Evolutionary conservation across 2,329 filamentous ascomycete species (phyloP).

Genomic region (Neoarthrinium moseri): DNA sequence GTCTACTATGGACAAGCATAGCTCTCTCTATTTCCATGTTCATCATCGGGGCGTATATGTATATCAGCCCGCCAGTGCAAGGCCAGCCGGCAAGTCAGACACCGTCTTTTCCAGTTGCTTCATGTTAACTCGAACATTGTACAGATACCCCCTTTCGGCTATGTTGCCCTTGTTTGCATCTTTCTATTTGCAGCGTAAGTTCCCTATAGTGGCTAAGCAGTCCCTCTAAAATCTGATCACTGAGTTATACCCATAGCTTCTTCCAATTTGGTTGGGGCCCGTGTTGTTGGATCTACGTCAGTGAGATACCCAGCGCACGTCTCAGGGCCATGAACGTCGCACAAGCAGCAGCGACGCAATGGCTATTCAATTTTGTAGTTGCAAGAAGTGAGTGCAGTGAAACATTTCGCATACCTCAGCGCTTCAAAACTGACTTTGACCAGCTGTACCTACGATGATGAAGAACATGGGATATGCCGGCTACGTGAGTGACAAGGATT

Average conservation of each 20-base stretch:
- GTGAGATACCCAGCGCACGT: conserved; percentile 67
- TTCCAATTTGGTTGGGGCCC: conserved; percentile 73
- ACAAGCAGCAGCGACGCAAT: conserved; percentile 67
- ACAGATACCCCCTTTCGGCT: conserved; percentile 63
- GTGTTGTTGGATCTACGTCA: conserved; percentile 67
- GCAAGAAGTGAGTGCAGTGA: conserved; percentile 48
- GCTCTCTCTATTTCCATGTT: conserved; percentile 64
- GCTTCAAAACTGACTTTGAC: neutral
- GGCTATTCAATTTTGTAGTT: conserved; percentile 74
- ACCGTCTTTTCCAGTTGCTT: too few relatives aligned
- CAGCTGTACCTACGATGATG: conserved; percentile 66
- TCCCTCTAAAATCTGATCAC: neutral
- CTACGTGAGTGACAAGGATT: conserved; percentile 33
- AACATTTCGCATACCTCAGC: too few relatives aligned
- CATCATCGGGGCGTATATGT: conserved; percentile 70
- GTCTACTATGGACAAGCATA: conserved; percentile 63
- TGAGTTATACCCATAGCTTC: conserved; percentile 33
- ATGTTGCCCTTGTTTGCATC: conserved; percentile 68
- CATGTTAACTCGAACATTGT: too few relatives aligned
- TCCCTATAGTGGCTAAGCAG: neutral
- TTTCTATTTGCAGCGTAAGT: conserved; percentile 64
- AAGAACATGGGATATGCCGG: conserved; percentile 44
- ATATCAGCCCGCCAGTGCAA: conserved; percentile 55
- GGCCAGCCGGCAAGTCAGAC: conserved; percentile 44
- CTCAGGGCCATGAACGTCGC: conserved; percentile 67